Base-by-base conservation (phyloP, 768 basidiomycete genomes). In the Lentinula edodes region DNA sequence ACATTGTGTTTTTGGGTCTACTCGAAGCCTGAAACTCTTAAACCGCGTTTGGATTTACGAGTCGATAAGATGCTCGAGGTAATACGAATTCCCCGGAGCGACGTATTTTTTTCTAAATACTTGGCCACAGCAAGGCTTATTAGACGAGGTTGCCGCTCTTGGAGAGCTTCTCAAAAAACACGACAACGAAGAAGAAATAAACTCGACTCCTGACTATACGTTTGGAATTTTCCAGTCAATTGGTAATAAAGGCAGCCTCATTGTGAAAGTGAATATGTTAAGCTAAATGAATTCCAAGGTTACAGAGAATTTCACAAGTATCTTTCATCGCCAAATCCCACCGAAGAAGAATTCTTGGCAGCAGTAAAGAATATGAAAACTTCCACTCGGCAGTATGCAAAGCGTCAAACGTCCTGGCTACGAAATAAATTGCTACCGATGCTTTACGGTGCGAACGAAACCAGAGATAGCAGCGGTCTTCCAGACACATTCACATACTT, bases 151-250 rank as follows among this genome's bases (percentile, higher is more conserved):
- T 52, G 77, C 76, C 20, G 75, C 78, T 55, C 71, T 96, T 53
- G 75, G 70, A 39, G 67, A 75, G 52, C 71, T 79, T 8, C 73
- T 73, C 32, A 59, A 62, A 35, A 41, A 45, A 10, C 58, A 51
- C 9, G 16, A 51, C 8, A 16, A 63, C 20, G 41, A 41, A 16
- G 34, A 52, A 20, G 42, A 42, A 35, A 38, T 39, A 39, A 63
- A 69, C 12, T 55, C n/a, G 6, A 12, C 63, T 12, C 62, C 72
- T n/a, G 83, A 94, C 68, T 89, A 86, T 67, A 91, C 91, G 0
- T 72, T 88, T 9, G 96, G 97, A 1, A 90, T 98, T 61, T 98
- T 91, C 73, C 97, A 99, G 71, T 85, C 93, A 0, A 99, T 99
- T 62, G 96, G 95, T 90, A 68, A 46, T 73, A 41, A 23, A 23